Conservation (phyloP, 1,139 yeast species). For the Protomyces lactucae-debilis region DNA sequence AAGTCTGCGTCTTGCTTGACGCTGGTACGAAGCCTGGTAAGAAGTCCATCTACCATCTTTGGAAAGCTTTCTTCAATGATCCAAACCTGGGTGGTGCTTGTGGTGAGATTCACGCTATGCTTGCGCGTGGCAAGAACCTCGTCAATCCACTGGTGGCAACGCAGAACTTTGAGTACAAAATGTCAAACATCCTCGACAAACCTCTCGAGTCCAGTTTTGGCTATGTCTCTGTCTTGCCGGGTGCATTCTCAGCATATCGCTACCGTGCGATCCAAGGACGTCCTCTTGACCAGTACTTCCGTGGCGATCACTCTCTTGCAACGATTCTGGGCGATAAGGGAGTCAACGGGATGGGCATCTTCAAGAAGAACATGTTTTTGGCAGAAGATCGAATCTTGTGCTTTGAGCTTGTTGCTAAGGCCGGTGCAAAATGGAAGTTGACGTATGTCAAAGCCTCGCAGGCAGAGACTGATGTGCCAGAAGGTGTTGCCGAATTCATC, state of each 20-base stretch:
- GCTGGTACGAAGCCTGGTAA: slow-evolving; percentile 94
- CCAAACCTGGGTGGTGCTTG: slow-evolving; percentile 92
- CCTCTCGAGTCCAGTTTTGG: slow-evolving; percentile 89
- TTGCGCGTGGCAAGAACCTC: slow-evolving; percentile 63
- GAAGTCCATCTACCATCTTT: slow-evolving; percentile 71
- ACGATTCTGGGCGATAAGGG: slow-evolving; percentile 42
- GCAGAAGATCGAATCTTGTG: slow-evolving; percentile 97
- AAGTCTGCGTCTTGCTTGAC: slow-evolving; percentile 75
- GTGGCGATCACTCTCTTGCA: slow-evolving; percentile 67
- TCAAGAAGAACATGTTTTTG: slow-evolving; percentile 96
- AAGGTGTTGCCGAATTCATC: slow-evolving; percentile 78
- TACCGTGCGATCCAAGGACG: slow-evolving; percentile 73
- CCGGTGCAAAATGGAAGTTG: slow-evolving; percentile 81
- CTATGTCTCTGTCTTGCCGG: slow-evolving; percentile 81
- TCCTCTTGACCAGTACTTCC: slow-evolving; percentile 83
- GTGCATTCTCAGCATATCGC: slow-evolving; percentile 87
- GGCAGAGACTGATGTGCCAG: slow-evolving; percentile 98
- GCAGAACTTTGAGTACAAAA: slow-evolving; percentile 85
- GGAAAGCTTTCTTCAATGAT: slow-evolving; percentile 85
- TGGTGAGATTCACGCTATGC: slow-evolving; percentile 86
- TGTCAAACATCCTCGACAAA: slow-evolving; percentile 84
- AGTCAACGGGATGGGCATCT: slow-evolving; percentile 56
- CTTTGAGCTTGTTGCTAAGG: slow-evolving; percentile 93
- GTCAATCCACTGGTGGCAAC: slow-evolving; percentile 84
- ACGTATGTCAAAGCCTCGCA: slow-evolving; percentile 89